phyloP scores from a whole-genome alignment of 768 basidiomycete genomes.

The Mycena leptocephala region DNA sequence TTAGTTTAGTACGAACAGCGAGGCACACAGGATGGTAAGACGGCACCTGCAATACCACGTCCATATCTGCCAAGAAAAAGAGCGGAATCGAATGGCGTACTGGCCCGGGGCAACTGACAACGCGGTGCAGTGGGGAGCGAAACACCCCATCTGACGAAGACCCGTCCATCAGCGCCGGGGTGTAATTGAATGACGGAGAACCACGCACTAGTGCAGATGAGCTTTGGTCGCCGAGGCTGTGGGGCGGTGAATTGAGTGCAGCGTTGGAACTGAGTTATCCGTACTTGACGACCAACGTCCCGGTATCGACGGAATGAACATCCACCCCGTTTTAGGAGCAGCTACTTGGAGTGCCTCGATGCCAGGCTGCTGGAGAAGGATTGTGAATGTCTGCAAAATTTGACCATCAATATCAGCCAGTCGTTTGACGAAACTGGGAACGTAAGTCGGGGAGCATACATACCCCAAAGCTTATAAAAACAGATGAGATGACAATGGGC shows the following conservation, averaged over 20 bases:
- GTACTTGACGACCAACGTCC: not conserved
- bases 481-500: not conserved
- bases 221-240: conserved; percentile 1
- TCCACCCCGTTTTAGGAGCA: not conserved
- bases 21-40: not conserved
- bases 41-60: not conserved
- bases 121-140: not conserved
- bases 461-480: conserved; percentile 3
- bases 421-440: no score
- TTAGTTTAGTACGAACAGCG: not conserved
- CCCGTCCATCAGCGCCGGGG: not conserved
- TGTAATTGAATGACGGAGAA: not conserved
- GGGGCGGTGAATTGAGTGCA: not conserved
- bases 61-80: not conserved
- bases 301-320: not conserved
- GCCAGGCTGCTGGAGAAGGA: not conserved
- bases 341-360: not conserved
- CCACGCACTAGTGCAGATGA: conserved; percentile 1
- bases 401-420: no score
- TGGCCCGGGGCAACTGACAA: not conserved
- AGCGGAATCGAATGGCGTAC: not conserved
- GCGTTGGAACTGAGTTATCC: no score
- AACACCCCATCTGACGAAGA: not conserved
- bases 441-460: not conserved
- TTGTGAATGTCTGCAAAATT: not conserved